Evolutionary conservation across 139 green algal genomes (phyloP).

Genomic region (Astrephomene gubernaculifera): DNA sequence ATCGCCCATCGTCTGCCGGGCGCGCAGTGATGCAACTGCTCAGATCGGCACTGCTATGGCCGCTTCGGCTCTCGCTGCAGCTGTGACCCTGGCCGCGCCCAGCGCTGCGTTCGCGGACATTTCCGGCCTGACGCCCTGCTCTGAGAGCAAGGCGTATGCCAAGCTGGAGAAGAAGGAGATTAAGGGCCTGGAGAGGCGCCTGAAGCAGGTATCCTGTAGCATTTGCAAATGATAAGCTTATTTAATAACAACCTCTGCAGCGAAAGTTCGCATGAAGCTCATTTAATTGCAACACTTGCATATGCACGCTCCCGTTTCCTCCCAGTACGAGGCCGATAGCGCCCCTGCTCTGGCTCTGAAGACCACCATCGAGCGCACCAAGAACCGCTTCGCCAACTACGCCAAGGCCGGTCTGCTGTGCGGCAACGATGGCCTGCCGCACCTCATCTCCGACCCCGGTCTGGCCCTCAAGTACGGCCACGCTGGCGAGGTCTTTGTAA

Average conservation of each 20-base stretch:
- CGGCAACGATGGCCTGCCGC: slow-evolving; percentile 96
- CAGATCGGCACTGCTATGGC: slow-evolving; percentile 64
- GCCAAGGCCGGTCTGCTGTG: slow-evolving; percentile 93
- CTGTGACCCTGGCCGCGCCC: slow-evolving; percentile 73
- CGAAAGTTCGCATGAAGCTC: too few species aligned
- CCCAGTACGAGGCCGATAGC: slow-evolving; percentile 92
- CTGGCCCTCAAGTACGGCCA: slow-evolving; percentile 94
- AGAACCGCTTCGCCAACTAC: slow-evolving; percentile 96
- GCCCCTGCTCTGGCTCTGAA: slow-evolving; percentile 92
- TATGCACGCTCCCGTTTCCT: too few species aligned
- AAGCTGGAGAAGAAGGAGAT: slow-evolving; percentile 97
- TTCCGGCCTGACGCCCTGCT: slow-evolving; percentile 95
- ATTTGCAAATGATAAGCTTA: too few species aligned
- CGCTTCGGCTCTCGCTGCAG: slow-evolving; percentile 76
- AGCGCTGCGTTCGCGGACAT: slow-evolving; percentile 92
- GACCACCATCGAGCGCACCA: slow-evolving; percentile 95
- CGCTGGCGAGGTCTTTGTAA: slow-evolving; percentile 93
- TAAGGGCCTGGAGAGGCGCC: slow-evolving; percentile 86
- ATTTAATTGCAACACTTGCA: too few species aligned
- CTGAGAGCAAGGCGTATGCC: slow-evolving; percentile 93
- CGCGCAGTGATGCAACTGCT: slow-evolving; percentile 54
- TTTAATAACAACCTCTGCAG: too few species aligned
- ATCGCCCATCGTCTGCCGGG: slow-evolving; percentile 53
- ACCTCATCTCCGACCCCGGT: slow-evolving; percentile 98
- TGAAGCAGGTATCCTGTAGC: slow-evolving; percentile 88